phyloP scores from a whole-genome alignment of 2,329 filamentous ascomycete genomes.

The Pseudogymnoascus sp. region DNA sequence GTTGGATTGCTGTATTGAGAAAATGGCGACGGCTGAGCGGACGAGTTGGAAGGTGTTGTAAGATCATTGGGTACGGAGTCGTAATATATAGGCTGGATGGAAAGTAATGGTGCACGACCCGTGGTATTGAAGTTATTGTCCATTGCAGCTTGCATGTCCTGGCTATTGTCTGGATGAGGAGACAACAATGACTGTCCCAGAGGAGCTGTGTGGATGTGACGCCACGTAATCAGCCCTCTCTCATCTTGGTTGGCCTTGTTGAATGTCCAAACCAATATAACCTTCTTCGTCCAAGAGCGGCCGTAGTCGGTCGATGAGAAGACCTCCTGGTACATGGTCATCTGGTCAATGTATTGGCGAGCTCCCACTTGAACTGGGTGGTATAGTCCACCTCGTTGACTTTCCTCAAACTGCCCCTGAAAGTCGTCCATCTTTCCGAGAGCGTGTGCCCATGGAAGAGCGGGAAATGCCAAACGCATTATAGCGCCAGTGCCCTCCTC shows the following conservation, averaged over 20 bases:
- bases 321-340: constrained; percentile 63
- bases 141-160: background rate
- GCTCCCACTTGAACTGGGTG: constrained; percentile 34
- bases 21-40: background rate
- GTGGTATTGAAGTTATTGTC: background rate
- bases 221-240: constrained; percentile 52
- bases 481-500: constrained; percentile 21
- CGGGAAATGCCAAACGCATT: constrained; percentile 27
- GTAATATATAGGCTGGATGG: background rate
- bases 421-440: constrained; percentile 25
- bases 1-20: background rate
- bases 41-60: background rate
- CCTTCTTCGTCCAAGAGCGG: constrained; percentile 48
- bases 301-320: constrained; percentile 48
- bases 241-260: constrained; percentile 45
- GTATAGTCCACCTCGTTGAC: constrained; percentile 41
- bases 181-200: constrained; percentile 25
- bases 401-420: constrained; percentile 31
- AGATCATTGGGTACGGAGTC: background rate
- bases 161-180: constrained; percentile 20
- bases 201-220: constrained; percentile 42
- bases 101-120: background rate
- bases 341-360: constrained; percentile 52
- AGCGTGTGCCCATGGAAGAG: constrained; percentile 27
- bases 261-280: constrained; percentile 60